Percentiles rank a stretch among this genome's conserved stretches.
Evolutionary conservation across 768 basidiomycete genomes (phyloP).

Genomic region (Suillus cothurnatus): DNA sequence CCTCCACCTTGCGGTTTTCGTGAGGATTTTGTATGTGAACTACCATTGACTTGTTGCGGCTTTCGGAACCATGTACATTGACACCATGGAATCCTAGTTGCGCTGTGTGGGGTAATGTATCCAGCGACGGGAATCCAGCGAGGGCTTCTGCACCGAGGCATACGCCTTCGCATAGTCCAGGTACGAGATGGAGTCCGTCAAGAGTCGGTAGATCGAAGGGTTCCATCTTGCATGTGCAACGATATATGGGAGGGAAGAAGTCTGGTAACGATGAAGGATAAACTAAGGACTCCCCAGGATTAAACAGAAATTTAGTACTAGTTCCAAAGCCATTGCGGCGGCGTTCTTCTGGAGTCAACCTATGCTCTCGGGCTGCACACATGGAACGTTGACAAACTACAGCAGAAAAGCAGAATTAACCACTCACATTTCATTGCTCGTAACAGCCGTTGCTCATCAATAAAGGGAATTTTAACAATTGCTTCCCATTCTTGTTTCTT

Average conservation of each 20-base stretch:
- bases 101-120: conserved; percentile 82
- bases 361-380: conserved; percentile 69
- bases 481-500: conserved; percentile 99
- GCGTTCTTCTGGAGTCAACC: conserved; percentile 74
- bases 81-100: conserved; percentile 84
- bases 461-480: conserved; percentile 98
- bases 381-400: neutral
- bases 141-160: conserved; percentile 82
- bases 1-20: conserved; percentile 66
- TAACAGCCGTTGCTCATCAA: conserved; percentile 77
- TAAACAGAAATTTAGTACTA: conserved; percentile 78
- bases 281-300: conserved; percentile 55
- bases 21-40: conserved; percentile 79
- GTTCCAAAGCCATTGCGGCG: conserved; percentile 77
- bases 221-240: conserved; percentile 79
- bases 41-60: conserved; percentile 91
- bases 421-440: conserved; percentile 79
- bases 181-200: conserved; percentile 78
- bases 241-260: conserved; percentile 88
- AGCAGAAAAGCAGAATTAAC: neutral
- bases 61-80: conserved; percentile 91
- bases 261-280: conserved; percentile 94
- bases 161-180: conserved; percentile 88
- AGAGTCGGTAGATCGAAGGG: conserved; percentile 89
- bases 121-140: conserved; percentile 95